These are phyloP conservation scores for Ganoderma multipileum DNA, from an alignment of 1,284 basidiomycete genomes.

Conservation along the genomic window DNA sequence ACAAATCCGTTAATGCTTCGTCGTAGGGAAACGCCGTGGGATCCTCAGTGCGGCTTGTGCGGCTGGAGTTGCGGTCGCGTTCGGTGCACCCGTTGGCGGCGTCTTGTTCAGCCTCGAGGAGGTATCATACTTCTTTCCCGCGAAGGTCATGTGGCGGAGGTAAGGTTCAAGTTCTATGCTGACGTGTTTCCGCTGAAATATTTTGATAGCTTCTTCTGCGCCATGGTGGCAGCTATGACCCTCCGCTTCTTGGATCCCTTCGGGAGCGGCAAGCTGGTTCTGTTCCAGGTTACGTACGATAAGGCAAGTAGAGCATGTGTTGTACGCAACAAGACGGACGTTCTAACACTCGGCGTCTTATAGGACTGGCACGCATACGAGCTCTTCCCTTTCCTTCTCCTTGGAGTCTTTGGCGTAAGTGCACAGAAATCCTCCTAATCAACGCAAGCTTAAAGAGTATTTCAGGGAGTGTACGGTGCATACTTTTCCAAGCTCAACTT, in stretches of 20 bases:
- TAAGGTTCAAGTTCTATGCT: conserved; percentile 37
- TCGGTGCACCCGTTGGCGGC: conserved; percentile 93
- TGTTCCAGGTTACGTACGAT: conserved; percentile 92
- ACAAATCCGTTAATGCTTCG: conserved; percentile 2
- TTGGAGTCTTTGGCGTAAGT: conserved; percentile 87
- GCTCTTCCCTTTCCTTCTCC: conserved; percentile 81
- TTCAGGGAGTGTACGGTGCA: conserved; percentile 90
- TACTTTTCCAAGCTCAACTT: conserved; percentile 94
- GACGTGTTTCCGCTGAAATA: not conserved
- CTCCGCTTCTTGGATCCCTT: conserved; percentile 93
- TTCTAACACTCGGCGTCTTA: no score
- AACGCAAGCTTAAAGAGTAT: not conserved
- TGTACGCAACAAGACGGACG: not conserved
- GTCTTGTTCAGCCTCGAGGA: conserved; percentile 94
- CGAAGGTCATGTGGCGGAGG: conserved; percentile 96
- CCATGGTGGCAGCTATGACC: conserved; percentile 92
- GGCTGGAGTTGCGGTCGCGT: conserved; percentile 90
- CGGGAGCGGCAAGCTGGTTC: conserved; percentile 82
- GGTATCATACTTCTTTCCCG: conserved; percentile 95
- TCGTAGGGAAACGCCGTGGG: conserved; percentile 85
- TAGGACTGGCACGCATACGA: conserved; percentile 92
- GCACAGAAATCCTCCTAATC: no score
- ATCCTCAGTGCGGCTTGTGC: conserved; percentile 93
- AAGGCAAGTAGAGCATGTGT: conserved; percentile 54
- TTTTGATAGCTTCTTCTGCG: conserved; percentile 83